A percentile compares a stretch with the other conserved stretches of the same genome.
phyloP scores from a whole-genome alignment of 2,329 filamentous ascomycete species.

The Talaromyces sp. region DNA sequence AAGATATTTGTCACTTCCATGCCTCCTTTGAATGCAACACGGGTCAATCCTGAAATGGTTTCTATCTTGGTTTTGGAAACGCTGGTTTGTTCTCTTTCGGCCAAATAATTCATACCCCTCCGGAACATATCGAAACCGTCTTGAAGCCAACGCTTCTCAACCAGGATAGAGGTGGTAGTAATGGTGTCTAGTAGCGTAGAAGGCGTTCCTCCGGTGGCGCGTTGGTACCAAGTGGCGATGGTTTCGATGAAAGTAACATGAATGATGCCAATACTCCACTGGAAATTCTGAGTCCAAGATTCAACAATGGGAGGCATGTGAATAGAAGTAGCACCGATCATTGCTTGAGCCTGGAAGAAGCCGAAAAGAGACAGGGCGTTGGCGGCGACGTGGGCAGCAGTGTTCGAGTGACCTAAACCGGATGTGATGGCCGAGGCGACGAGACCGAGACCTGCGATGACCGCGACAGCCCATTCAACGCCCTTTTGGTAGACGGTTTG shows the following conservation, averaged over 20 bases:
- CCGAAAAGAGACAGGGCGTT: conserved; percentile 91
- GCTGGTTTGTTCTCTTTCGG: conserved; percentile 50
- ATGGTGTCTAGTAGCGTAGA: conserved; percentile 72
- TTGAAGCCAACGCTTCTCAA: conserved; percentile 62
- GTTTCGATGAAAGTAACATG: conserved; percentile 78
- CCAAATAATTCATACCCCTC: conserved; percentile 37
- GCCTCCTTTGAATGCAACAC: conserved; percentile 76
- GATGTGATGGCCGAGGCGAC: conserved; percentile 83
- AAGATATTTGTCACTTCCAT: conserved; percentile 93
- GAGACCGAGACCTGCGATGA: conserved; percentile 79
- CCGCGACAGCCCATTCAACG: conserved; percentile 83
- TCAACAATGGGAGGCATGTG: conserved; percentile 80
- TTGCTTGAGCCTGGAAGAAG: conserved; percentile 91
- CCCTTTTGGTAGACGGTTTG: conserved; percentile 86
- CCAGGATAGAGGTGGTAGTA: conserved; percentile 71
- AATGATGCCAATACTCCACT: conserved; percentile 98
- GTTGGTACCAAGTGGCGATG: conserved; percentile 93
- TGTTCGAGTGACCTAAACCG: conserved; percentile 86
- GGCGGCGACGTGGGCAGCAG: conserved; percentile 87
- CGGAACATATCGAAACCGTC: conserved; percentile 21
- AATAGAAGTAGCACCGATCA: conserved; percentile 79
- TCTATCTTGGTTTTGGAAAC: conserved; percentile 46
- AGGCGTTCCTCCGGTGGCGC: conserved; percentile 81
- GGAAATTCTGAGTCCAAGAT: conserved; percentile 95
- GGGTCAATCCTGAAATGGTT: conserved; percentile 74